Base-by-base conservation (phyloP, 2,329 filamentous ascomycete genomes). In the Geosmithia putterillii region DNA sequence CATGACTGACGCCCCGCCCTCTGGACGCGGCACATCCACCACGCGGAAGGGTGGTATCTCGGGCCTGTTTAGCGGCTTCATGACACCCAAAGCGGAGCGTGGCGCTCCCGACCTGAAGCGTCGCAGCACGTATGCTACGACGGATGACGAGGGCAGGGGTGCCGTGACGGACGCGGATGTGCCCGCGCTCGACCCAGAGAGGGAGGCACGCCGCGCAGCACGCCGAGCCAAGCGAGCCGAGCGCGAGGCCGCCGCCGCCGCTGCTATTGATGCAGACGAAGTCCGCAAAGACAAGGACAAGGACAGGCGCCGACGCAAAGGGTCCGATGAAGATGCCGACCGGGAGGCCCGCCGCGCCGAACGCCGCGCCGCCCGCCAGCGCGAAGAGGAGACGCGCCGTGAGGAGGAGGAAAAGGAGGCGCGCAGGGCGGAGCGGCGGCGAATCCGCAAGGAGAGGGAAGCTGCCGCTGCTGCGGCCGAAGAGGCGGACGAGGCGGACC, bases 61-160 rank as follows among this genome's bases (percentile, higher is more conserved):
- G 21, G 71, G 75, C 22, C 65, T 87, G 6, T 79, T 88, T 50
- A 76, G 77, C 42, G 75, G 76, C 23, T 58, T 81, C 14, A 70
- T 69, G 47, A 66, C 67, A 41, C 60, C 69, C 8, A 68, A 65
- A 48, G 51, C 66, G 12, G 67, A 71, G 38, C 54, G 58, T 42
- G 52, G 57, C 57, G 44, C 43, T 5, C 42, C 39, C 17, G 48
- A n/a, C n/a, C n/a, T 53, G 7, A 69, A 69, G 25, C 72, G 74
- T 12, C 69, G 72, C 18, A 68, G 62, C 47, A 74, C 70, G 9
- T 67, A 67, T 42, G 62, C 66, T 20, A 61, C 64, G 7, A 72
- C 70, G 0, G 73, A 76, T 37, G 72, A 73, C 17, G 73, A 75
- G 44, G 61, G 49, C 38, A 59, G 63, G 50, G 76, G 73, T 35